These are phyloP conservation scores for Ampelomyces quisqualis DNA, from an alignment of 2,329 filamentous ascomycete genomes.

Conservation along the genomic window DNA sequence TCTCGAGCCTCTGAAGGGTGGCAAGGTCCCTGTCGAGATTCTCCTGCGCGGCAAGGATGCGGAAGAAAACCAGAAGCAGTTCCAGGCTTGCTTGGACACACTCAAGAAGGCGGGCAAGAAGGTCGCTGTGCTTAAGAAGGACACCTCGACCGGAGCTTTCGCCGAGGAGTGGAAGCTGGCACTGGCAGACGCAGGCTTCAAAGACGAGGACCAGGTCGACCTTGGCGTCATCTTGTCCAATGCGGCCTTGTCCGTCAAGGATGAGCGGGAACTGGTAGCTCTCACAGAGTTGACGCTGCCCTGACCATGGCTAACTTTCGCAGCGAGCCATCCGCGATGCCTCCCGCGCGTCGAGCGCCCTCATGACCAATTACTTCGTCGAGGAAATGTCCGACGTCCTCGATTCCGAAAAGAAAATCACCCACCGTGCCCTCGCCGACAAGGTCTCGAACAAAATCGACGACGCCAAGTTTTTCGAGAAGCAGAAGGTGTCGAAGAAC, in stretches of 20 bases:
- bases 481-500: conserved; percentile 76
- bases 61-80: conserved; percentile 87
- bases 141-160: conserved; percentile 81
- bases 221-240: conserved; percentile 78
- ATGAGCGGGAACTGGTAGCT: conserved; percentile 79
- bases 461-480: conserved; percentile 90
- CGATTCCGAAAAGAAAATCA: conserved; percentile 95
- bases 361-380: conserved; percentile 95
- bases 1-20: conserved; percentile 85
- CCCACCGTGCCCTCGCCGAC: conserved; percentile 80
- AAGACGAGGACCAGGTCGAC: conserved; percentile 87
- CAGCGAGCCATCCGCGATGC: conserved; percentile 88
- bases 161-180: conserved; percentile 93
- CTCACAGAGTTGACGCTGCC: background rate
- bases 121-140: conserved; percentile 82
- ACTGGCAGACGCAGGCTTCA: conserved; percentile 69
- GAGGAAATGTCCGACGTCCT: conserved; percentile 97
- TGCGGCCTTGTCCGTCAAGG: conserved; percentile 86
- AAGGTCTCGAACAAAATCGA: conserved; percentile 91
- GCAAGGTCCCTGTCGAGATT: conserved; percentile 89
- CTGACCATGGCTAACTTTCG: conserved; percentile 6
- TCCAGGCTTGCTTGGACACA: conserved; percentile 76
- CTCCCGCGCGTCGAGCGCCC: conserved; percentile 86
- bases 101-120: conserved; percentile 92
- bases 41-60: conserved; percentile 89